phyloP scores from a whole-genome alignment of 2,329 filamentous ascomycete species.

The Emericellopsis atlantica region DNA sequence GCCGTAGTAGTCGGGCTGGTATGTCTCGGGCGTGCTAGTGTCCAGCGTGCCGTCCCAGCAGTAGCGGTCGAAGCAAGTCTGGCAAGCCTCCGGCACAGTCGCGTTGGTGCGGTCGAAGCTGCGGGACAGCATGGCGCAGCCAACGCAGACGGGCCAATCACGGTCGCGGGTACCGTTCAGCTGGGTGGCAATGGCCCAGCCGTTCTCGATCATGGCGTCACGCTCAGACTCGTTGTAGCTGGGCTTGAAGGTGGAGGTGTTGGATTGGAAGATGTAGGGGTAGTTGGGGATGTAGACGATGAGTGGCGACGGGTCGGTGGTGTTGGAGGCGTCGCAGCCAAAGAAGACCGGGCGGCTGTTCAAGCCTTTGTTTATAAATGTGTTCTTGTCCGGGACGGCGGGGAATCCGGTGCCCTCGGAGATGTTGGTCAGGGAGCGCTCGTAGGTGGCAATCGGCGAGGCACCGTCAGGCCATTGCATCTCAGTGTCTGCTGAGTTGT shows the following conservation, averaged over 20 bases:
- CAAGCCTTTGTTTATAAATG: conserved; percentile 44
- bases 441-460: conserved; percentile 43
- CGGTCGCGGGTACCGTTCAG: conserved; percentile 65
- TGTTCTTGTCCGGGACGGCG: conserved; percentile 37
- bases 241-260: conserved; percentile 66
- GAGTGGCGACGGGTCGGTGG: conserved; percentile 47
- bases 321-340: conserved; percentile 45
- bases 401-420: conserved; percentile 46
- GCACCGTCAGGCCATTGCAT: conserved; percentile 48
- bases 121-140: conserved; percentile 72
- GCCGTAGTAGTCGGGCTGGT: conserved; percentile 14
- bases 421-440: conserved; percentile 33
- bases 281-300: conserved; percentile 74
- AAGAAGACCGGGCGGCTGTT: conserved; percentile 51
- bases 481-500: conserved; percentile 49
- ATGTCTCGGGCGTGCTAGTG: conserved; percentile 17
- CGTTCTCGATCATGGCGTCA: conserved; percentile 74
- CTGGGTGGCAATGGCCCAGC: conserved; percentile 71
- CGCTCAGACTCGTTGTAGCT: conserved; percentile 53
- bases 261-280: conserved; percentile 65
- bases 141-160: conserved; percentile 74
- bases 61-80: conserved; percentile 64
- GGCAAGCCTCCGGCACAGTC: conserved; percentile 57
- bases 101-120: conserved; percentile 62
- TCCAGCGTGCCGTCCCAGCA: conserved; percentile 80